These are phyloP conservation scores for Botrytis hyacinthi DNA, from an alignment of 2,329 filamentous ascomycete genomes.

Conservation along the genomic window DNA sequence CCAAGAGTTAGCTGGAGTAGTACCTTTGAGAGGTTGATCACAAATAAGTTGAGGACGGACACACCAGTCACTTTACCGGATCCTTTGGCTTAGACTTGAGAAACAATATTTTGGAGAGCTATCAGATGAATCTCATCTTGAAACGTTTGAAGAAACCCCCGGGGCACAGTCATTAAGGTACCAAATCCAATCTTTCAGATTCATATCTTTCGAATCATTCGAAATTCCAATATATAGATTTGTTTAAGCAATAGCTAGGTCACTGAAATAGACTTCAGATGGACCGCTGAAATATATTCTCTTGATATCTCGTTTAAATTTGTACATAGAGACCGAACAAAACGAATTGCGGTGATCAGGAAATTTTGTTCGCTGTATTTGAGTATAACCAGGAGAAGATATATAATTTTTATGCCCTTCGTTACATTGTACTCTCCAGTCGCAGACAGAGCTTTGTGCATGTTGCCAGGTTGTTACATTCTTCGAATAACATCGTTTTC, in stretches of 20 bases:
- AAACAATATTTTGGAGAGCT: neutral
- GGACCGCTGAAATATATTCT: neutral
- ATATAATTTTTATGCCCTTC: neutral
- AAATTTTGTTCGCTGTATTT: neutral
- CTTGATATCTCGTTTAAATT: neutral
- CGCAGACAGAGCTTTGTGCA: neutral
- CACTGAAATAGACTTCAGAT: neutral
- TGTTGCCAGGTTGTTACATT: no score
- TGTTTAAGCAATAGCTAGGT: neutral
- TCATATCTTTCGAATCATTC: neutral
- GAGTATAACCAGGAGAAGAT: neutral
- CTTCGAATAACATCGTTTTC: neutral
- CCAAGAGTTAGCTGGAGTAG: conserved; percentile 27
- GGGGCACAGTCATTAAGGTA: no score
- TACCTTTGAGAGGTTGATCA: conserved; percentile 36
- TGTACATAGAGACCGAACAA: neutral
- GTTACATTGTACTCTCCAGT: neutral
- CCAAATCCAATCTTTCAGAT: neutral
- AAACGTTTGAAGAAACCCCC: neutral
- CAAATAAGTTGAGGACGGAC: conserved; percentile 28
- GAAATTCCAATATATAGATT: neutral
- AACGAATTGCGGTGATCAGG: neutral
- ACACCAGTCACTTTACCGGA: conserved; percentile 30
- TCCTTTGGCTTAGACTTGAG: conserved; percentile 26
- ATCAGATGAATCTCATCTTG: neutral